Evolutionary conservation across 140 eudicot species (phyloP).

Genomic region (Stevia rebaudiana): DNA sequence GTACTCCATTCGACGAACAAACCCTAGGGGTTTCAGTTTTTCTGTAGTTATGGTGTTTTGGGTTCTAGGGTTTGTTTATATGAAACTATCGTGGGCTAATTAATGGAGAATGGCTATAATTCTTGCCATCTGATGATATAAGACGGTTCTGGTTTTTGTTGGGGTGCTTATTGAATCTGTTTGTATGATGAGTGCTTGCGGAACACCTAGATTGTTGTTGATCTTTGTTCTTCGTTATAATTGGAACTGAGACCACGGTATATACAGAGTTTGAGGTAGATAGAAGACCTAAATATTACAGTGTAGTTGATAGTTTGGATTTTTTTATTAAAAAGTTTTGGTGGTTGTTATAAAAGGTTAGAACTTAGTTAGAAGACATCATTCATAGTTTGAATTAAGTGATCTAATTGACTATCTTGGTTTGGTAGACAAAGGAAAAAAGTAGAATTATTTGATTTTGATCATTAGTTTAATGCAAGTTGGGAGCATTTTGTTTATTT

Average conservation of each 20-base stretch:
- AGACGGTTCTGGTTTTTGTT: constrained; percentile 2
- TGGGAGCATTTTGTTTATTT: constrained; percentile 14
- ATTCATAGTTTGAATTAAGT: constrained; percentile 9
- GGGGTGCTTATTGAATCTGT: neutral
- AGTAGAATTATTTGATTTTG: neutral
- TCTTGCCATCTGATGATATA: constrained; percentile 7
- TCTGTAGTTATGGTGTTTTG: constrained; percentile 6
- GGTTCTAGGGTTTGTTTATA: constrained; percentile 21
- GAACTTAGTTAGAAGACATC: constrained; percentile 7
- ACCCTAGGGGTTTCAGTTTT: constrained; percentile 24
- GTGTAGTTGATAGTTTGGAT: constrained; percentile 20
- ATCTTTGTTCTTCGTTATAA: constrained; percentile 14
- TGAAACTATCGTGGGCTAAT: constrained; percentile 13
- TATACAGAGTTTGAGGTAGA: constrained; percentile 13
- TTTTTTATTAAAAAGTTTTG: constrained; percentile 16
- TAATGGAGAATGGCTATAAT: constrained; percentile 1
- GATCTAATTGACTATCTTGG: constrained; percentile 4
- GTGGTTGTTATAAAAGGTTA: constrained; percentile 8
- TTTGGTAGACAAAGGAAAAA: constrained; percentile 17
- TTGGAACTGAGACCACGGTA: constrained; percentile 8
- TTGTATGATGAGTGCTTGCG: neutral
- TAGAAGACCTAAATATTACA: neutral
- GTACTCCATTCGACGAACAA: constrained; percentile 12
- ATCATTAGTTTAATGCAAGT: constrained; percentile 12
- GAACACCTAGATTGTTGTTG: neutral